Evolutionary conservation across 2,329 filamentous ascomycete genomes (phyloP), one percentile per base, ranked within the genome.

Genomic region (Sclerotinia glacialis): DNA sequence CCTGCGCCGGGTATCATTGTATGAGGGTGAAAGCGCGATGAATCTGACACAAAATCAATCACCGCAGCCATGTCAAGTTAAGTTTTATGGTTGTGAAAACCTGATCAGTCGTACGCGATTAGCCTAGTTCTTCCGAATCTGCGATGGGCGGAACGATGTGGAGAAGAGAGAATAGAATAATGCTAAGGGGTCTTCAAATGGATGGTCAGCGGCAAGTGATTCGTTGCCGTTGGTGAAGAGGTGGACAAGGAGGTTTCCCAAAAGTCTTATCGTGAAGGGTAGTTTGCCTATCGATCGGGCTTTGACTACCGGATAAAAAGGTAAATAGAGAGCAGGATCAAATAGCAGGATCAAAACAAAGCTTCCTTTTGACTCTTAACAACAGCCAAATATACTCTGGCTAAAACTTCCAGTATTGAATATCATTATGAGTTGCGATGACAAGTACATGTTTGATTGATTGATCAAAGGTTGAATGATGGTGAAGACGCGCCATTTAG

Each of bases 1-100:
- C 80, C 80, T 70, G 80, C 70, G 77, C 78, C 70, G 67, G 80
- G 79, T 81, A 92, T 89, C 83, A 88, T 90, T 80, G 83, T 86
- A 81, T 71, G 73, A 61, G 49, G 52, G 55, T 74, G 86, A 79
- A 89, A 89, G 79, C 87, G 85, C 74, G 86, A 83, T 73, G 88
- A 83, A 80, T 92, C 88, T 78, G 90, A 85, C 79, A 88, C 86
- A 81, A 88, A 88, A 82, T 94, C 91, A 78, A 88, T 83, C 78
- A 88, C 78, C 79, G 85, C 82, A 76, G 85, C 86, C 86, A 89
- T 88, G 80, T 76, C 73, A 76, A 69, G 65, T 71, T 71, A 46
- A 44, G 65, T 69, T 66, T 69, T 58, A 64, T 66, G 53, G 68
- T 63, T 52, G 67, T 63, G 59, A 67, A 67, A 68, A 60, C 68